Evolutionary conservation across 2,329 filamentous ascomycete genomes (phyloP).

Genomic region (Fulvia fulva): DNA sequence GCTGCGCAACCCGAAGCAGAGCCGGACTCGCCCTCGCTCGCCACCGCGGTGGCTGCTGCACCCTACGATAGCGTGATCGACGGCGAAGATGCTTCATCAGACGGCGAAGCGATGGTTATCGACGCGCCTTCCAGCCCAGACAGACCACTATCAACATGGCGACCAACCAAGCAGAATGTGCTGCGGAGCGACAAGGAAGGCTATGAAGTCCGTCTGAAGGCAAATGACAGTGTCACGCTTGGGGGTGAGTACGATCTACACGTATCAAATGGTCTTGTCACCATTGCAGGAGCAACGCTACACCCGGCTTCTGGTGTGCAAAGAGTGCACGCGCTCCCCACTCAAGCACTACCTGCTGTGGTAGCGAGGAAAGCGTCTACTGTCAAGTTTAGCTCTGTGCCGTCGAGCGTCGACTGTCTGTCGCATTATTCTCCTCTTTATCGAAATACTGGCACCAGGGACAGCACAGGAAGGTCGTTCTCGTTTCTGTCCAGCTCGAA

Average conservation of each 20-base stretch:
- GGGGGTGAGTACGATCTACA: constrained; percentile 65
- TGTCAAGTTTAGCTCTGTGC: constrained; percentile 53
- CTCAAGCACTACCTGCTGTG: constrained; percentile 66
- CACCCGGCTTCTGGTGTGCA: constrained; percentile 33
- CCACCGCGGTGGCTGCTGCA: constrained; percentile 16
- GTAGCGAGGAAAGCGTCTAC: constrained; percentile 45
- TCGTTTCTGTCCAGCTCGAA: constrained; percentile 28
- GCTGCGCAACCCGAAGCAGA: constrained; percentile 1
- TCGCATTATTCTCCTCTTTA: constrained; percentile 63
- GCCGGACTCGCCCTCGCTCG: constrained; percentile 4
- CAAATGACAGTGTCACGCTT: constrained; percentile 35
- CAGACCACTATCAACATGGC: constrained; percentile 2
- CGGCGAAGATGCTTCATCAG: not conserved
- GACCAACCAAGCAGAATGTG: constrained; percentile 7
- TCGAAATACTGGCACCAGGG: constrained; percentile 61
- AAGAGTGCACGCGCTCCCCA: constrained; percentile 64
- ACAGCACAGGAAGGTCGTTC: constrained; percentile 24
- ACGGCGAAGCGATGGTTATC: not conserved
- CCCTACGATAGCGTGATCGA: constrained; percentile 24
- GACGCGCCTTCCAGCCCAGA: not conserved
- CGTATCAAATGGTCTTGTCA: constrained; percentile 59
- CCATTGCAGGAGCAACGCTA: constrained; percentile 62
- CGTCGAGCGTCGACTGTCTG: constrained; percentile 51
- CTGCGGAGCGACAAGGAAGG: constrained; percentile 17
- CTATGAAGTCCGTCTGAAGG: constrained; percentile 21